Percentiles rank a stretch among this genome's conserved stretches.
These are phyloP conservation scores for Penicillium manginii DNA, from an alignment of 495 filamentous ascomycete species.

Conservation along the genomic window DNA sequence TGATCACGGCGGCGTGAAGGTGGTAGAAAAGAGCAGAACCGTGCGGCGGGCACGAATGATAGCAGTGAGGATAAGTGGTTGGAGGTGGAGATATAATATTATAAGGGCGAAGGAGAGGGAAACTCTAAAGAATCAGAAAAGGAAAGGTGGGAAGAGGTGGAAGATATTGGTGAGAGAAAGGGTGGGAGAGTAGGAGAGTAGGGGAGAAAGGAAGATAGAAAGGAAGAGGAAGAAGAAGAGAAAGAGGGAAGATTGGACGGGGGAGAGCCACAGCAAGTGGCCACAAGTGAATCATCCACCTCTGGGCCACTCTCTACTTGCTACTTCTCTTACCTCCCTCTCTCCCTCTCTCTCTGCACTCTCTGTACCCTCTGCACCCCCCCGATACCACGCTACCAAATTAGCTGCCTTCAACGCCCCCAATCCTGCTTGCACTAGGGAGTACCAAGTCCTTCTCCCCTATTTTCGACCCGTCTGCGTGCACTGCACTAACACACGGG, in stretches of 20 bases:
- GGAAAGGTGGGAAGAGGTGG: conserved; percentile 4
- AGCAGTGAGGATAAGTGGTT: background rate
- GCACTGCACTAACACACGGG: conserved; percentile 3
- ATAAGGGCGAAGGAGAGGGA: conserved; percentile 1
- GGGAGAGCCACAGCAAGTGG: conserved; percentile 25
- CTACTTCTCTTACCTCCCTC: background rate
- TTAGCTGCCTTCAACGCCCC: background rate
- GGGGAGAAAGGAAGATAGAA: conserved; percentile 24
- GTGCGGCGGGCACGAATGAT: too few relatives aligned
- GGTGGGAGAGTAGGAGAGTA: conserved; percentile 15
- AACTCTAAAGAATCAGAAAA: background rate
- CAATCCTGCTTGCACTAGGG: background rate
- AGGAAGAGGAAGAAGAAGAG: conserved; percentile 15
- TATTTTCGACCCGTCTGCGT: conserved; percentile 5
- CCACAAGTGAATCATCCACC: conserved; percentile 19
- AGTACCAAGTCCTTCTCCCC: background rate
- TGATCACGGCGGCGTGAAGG: conserved; percentile 25
- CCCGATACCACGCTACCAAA: conserved; percentile 1
- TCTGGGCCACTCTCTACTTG: conserved; percentile 1
- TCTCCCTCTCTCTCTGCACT: background rate
- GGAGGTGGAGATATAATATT: background rate
- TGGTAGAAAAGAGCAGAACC: background rate
- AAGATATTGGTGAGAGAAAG: conserved; percentile 10
- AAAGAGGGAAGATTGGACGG: conserved; percentile 15
- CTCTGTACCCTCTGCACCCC: background rate